Evolutionary conservation across 164 flowering plant species (phyloP).

Genomic region (Stephania japonica): DNA sequence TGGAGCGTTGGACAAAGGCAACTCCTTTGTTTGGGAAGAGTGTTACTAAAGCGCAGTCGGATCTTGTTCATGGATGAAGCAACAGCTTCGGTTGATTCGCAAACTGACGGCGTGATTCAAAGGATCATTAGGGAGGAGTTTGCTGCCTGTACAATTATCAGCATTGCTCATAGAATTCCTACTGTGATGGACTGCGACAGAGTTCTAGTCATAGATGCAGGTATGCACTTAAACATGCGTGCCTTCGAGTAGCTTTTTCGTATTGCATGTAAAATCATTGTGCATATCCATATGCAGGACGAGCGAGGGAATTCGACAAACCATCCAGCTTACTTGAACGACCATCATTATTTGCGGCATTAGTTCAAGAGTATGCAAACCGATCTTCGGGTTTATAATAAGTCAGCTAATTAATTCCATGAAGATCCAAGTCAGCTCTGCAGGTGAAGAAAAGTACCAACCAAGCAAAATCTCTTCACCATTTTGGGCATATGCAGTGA

Average conservation of each 20-base stretch:
- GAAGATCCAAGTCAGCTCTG: background rate
- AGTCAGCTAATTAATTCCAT: background rate
- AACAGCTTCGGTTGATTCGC: conserved; percentile 92
- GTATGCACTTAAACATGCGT: conserved; percentile 20
- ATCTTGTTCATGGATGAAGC: conserved; percentile 90
- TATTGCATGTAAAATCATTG: background rate
- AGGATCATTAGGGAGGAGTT: conserved; percentile 81
- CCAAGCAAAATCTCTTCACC: background rate
- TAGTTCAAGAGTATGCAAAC: conserved; percentile 89
- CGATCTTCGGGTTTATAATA: conserved; percentile 58
- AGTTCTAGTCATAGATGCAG: conserved; percentile 82
- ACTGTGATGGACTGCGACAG: conserved; percentile 92
- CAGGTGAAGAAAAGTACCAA: background rate
- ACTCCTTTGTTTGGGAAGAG: conserved; percentile 77
- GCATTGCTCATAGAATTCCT: conserved; percentile 94
- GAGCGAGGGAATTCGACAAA: conserved; percentile 68
- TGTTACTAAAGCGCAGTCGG: conserved; percentile 71
- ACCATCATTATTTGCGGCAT: conserved; percentile 70
- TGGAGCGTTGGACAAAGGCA: conserved; percentile 97
- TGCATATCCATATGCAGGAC: conserved; percentile 34
- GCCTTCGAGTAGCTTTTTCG: too few species aligned
- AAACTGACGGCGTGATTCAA: conserved; percentile 81
- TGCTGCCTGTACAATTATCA: conserved; percentile 67
- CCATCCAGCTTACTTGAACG: conserved; percentile 72
- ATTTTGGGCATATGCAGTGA: background rate